Percentiles rank a stretch among this genome's conserved stretches.
Conservation (phyloP, 2,329 filamentous ascomycete species). For the Fusarium aywerte region DNA sequence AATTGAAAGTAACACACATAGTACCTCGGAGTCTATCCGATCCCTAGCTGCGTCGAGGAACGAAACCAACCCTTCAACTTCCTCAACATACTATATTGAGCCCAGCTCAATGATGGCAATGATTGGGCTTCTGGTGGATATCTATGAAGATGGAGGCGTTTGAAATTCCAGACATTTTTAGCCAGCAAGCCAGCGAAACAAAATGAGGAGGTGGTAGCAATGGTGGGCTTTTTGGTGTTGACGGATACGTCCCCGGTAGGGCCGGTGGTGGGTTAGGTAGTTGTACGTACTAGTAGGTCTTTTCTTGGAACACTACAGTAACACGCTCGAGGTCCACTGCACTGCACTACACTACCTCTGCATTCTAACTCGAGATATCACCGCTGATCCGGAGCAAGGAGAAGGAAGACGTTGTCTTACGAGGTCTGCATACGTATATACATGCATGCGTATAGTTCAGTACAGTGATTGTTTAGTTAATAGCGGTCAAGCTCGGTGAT, state of each 20-base stretch:
- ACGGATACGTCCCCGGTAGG: slow-evolving; percentile 31
- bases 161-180: slow-evolving; percentile 22
- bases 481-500: not conserved
- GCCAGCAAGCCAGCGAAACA: slow-evolving; percentile 14
- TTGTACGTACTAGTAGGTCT: too few relatives aligned
- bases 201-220: slow-evolving; percentile 26
- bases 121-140: slow-evolving; percentile 29
- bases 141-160: slow-evolving; percentile 1
- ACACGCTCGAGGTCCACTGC: slow-evolving; percentile 25
- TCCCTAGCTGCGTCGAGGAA: not conserved
- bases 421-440: slow-evolving; percentile 9
- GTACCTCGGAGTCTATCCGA: too few relatives aligned
- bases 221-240: slow-evolving; percentile 18
- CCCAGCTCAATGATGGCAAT: slow-evolving; percentile 20
- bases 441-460: not conserved
- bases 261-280: slow-evolving; percentile 18
- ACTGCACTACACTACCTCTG: not conserved
- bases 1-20: not conserved
- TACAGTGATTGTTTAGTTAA: not conserved
- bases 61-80: not conserved
- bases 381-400: slow-evolving; percentile 24
- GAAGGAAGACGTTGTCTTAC: slow-evolving; percentile 26
- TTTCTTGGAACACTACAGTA: slow-evolving; percentile 35
- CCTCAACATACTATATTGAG: not conserved
- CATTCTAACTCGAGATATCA: slow-evolving; percentile 4